Evolutionary conservation across 805 yeast genomes (phyloP), one percentile per base, ranked within the genome.

Genomic region (Wickerhamiella shivajii): DNA sequence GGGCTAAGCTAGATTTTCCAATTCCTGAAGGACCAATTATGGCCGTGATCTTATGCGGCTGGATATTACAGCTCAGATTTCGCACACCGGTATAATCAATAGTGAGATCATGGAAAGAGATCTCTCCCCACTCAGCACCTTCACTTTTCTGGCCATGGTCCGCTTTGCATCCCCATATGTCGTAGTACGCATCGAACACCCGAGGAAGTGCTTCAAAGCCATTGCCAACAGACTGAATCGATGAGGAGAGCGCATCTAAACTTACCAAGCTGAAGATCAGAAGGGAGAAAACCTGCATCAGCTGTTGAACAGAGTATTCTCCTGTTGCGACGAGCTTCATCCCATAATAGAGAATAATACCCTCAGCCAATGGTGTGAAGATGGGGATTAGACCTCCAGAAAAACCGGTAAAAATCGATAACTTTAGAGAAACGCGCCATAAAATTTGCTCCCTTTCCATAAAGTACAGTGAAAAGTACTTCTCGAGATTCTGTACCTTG

Each of bases 11-110:
- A 0, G 95, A 77, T 53, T 90, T 90, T 0, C 99, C 99, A 10
- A 77, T 67, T 0, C 99, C 99, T 2, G 96, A 80, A 22, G 68
- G 71, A 1, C 98, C 99, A 3, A 75, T 69, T 1, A 90, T 53
- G 1, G 80, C 90, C 14, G 77, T 59, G 0, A 68, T 59, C 36
- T 71, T 69, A 13, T 69, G 67, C 8, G 56, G 44, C 0, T 46
- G 18, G 2, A 85, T 50, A 0, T 38, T 27, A 20, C 77, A 55
- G 7, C 53, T 51, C 5, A 78, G 44, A 19, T 63, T 44, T 1
- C 57, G 52, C 20, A 77, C 58, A 3, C 67, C 57, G 5, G 60
- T 14, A 12, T 14, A 20, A 14, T 9, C 17, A 11, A 39, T 27
- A 3, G 42, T 39, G 2, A 41, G 37, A 5, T 32, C 29, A 6